Conservation (phyloP, 179 eudicot genomes). For the Nepenthes alata region DNA sequence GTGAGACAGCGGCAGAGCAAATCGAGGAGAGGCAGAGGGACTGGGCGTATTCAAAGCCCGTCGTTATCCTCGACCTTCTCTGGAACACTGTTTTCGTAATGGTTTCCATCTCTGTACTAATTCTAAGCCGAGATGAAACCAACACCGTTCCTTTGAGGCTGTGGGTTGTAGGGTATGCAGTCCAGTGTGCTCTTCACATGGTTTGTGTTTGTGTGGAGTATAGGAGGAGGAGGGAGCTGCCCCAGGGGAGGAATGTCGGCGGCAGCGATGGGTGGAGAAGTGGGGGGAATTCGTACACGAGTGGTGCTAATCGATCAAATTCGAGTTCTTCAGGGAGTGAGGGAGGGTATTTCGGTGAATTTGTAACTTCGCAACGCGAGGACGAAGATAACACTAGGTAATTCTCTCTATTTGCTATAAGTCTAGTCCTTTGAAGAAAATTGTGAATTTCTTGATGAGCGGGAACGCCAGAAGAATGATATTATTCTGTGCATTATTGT, state of each 20-base stretch:
- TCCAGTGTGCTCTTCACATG: conserved; percentile 67
- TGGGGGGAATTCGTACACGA: conserved; percentile 24
- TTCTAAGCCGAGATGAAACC: conserved; percentile 31
- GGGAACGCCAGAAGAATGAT: too few species aligned
- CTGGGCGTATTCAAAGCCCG: conserved; percentile 83
- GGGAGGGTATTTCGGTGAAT: conserved; percentile 27
- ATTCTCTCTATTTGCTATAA: not conserved
- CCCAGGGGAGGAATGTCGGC: conserved; percentile 6
- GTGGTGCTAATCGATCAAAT: conserved; percentile 16
- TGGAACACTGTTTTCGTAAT: conserved; percentile 61
- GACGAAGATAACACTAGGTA: conserved; percentile 53
- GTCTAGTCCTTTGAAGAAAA: too few species aligned
- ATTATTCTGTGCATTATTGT: too few species aligned
- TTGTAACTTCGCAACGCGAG: conserved; percentile 19
- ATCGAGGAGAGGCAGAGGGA: conserved; percentile 80
- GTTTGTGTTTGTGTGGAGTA: conserved; percentile 60
- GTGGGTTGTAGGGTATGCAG: conserved; percentile 63
- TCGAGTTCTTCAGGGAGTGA: conserved; percentile 50
- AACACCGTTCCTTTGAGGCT: conserved; percentile 61
- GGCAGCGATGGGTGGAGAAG: conserved; percentile 9
- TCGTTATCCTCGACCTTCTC: conserved; percentile 57
- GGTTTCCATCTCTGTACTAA: conserved; percentile 29
- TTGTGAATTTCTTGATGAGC: too few species aligned
- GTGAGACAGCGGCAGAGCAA: conserved; percentile 81
- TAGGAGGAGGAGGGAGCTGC: conserved; percentile 30